Conservation (phyloP, 805 yeast genomes). For the Maudiozyma barnettii region DNA sequence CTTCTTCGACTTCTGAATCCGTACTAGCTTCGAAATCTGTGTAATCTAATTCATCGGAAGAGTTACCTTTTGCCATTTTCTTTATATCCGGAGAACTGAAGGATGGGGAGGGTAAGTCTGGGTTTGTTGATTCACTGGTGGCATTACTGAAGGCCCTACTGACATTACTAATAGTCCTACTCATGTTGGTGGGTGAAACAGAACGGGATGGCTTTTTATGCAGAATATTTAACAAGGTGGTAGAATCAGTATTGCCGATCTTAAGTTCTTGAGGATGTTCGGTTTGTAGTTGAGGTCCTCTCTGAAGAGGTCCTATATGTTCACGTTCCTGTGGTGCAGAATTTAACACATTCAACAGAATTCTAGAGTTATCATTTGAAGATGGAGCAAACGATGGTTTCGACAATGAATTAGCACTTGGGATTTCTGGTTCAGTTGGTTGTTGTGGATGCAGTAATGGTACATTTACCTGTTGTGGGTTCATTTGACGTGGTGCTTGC, state of each 20-base stretch:
- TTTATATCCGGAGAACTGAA: not conserved
- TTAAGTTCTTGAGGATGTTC: not conserved
- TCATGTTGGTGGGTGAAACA: not conserved
- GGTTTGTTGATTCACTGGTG: not conserved
- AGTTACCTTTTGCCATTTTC: not conserved
- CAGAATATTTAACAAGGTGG: slow-evolving; percentile 12
- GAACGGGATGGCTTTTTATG: slow-evolving; percentile 2
- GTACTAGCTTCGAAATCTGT: slow-evolving; percentile 26
- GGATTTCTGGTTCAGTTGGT: slow-evolving; percentile 21
- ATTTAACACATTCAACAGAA: slow-evolving; percentile 32
- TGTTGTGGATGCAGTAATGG: slow-evolving; percentile 9
- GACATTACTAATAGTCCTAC: not conserved
- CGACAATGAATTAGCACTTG: slow-evolving; percentile 33
- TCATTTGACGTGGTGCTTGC: not conserved
- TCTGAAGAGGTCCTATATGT: not conserved
- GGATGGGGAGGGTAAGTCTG: slow-evolving; percentile 1
- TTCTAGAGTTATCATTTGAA: slow-evolving; percentile 7
- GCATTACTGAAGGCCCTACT: not conserved
- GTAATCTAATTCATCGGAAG: slow-evolving; percentile 7
- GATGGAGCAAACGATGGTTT: slow-evolving; percentile 29
- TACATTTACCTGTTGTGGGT: slow-evolving; percentile 1
- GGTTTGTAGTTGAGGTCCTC: not conserved
- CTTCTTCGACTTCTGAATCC: slow-evolving; percentile 16
- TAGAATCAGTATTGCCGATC: slow-evolving; percentile 6
- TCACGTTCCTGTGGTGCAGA: slow-evolving; percentile 1